Percentiles rank a stretch among this genome's conserved stretches.
phyloP scores from a whole-genome alignment of 2,329 filamentous ascomycete species.

The Xylariaceae sp. region DNA sequence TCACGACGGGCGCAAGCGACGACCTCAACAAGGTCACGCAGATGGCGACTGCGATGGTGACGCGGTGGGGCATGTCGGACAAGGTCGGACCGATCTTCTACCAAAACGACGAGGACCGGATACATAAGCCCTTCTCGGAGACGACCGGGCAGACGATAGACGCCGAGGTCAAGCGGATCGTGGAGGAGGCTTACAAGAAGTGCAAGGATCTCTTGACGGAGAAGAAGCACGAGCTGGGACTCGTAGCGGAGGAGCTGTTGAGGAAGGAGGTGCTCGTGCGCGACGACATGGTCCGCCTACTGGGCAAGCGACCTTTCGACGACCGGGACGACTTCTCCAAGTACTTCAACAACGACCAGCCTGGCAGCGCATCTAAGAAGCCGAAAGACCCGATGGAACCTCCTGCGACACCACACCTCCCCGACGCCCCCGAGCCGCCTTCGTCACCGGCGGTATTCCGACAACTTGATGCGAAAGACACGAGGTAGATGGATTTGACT shows the following conservation, averaged over 20 bases:
- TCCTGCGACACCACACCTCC: constrained; percentile 36
- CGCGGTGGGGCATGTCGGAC: constrained; percentile 97
- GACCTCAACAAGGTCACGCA: constrained; percentile 98
- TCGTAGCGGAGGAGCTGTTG: constrained; percentile 89
- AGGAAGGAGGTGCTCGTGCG: constrained; percentile 85
- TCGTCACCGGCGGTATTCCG: constrained; percentile 25
- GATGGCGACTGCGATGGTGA: constrained; percentile 97
- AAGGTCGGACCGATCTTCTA: constrained; percentile 93
- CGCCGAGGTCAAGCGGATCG: constrained; percentile 80
- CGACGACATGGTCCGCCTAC: constrained; percentile 85
- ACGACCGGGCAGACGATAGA: constrained; percentile 90
- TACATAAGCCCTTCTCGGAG: constrained; percentile 95
- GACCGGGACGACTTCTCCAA: constrained; percentile 88
- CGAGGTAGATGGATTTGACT: no score
- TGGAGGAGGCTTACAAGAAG: constrained; percentile 87
- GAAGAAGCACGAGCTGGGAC: constrained; percentile 82
- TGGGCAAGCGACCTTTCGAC: constrained; percentile 78
- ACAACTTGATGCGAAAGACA: constrained; percentile 21
- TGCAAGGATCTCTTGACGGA: constrained; percentile 76
- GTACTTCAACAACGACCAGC: constrained; percentile 64
- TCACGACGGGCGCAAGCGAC: constrained; percentile 90
- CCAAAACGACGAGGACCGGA: constrained; percentile 71
- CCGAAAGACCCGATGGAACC: constrained; percentile 54
- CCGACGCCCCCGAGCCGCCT: constrained; percentile 33
- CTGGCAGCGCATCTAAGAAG: constrained; percentile 34